Evolutionary conservation across 225 moss, liverwort and hornwort species (phyloP).

Genomic region (Pseudisothecium myosuroides): DNA sequence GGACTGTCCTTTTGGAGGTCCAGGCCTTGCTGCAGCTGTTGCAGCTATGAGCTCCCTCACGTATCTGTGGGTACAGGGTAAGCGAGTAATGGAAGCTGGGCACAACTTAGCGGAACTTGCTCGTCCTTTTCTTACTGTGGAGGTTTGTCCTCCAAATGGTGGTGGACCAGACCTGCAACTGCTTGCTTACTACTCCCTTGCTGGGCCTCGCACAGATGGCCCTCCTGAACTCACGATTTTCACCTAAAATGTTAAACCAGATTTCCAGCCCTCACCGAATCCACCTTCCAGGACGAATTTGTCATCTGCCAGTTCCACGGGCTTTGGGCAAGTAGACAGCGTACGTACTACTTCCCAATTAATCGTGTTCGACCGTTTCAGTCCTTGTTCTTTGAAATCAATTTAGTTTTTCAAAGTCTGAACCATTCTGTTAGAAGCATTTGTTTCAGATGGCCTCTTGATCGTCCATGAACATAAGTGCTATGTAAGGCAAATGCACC

Average conservation of each 20-base stretch:
- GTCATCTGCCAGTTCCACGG: not conserved
- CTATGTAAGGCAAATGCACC: not conserved
- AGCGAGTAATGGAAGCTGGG: slow-evolving; percentile 25
- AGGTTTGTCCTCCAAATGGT: slow-evolving; percentile 26
- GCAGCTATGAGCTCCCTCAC: slow-evolving; percentile 44
- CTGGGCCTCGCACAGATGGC: slow-evolving; percentile 53
- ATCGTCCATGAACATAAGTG: not conserved
- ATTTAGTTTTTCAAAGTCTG: not conserved
- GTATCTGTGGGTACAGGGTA: slow-evolving; percentile 68
- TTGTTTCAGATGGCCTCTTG: not conserved
- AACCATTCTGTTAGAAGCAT: not conserved
- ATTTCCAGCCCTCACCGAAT: not conserved
- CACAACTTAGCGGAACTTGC: slow-evolving; percentile 22
- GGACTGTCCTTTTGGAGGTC: slow-evolving; percentile 69
- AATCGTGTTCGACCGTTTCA: not conserved
- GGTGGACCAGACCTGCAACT: slow-evolving; percentile 25
- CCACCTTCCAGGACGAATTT: not conserved
- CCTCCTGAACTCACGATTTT: slow-evolving; percentile 46
- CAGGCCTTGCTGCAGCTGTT: slow-evolving; percentile 46
- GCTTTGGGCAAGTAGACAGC: not conserved
- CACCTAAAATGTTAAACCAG: not conserved
- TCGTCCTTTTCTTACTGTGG: slow-evolving; percentile 42
- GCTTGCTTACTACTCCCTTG: slow-evolving; percentile 52
- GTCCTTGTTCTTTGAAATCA: not conserved
- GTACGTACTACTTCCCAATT: not conserved